phyloP scores from a whole-genome alignment of 2,329 filamentous ascomycete genomes.

The Zymoseptoria tritici region DNA sequence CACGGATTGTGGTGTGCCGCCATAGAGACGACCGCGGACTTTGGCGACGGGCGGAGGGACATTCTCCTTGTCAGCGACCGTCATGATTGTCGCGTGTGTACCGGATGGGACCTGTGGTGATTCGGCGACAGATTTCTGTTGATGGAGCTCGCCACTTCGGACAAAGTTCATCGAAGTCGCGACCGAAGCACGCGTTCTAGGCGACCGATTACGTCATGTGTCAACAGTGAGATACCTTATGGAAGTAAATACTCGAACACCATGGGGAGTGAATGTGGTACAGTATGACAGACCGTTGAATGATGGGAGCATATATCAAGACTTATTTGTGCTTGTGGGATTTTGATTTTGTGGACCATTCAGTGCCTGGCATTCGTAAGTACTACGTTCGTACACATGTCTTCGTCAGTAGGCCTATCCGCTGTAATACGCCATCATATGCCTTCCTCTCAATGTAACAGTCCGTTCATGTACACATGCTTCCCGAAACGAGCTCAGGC shows the following conservation, averaged over 20 bases:
- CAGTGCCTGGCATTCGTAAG: neutral
- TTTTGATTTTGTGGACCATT: neutral
- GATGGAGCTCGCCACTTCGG: neutral
- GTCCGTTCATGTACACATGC: neutral
- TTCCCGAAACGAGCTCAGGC: neutral
- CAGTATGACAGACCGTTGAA: too few species aligned
- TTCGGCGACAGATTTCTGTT: neutral
- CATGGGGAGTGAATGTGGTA: too few species aligned
- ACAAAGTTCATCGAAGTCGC: neutral
- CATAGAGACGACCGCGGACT: slow-evolving; percentile 39
- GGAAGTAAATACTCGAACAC: too few species aligned
- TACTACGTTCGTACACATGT: neutral
- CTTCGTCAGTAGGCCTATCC: neutral
- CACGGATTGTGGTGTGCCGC: slow-evolving; percentile 52
- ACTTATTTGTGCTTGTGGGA: neutral
- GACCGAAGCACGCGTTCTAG: neutral
- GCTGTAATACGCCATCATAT: neutral
- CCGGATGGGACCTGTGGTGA: neutral
- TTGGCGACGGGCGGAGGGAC: slow-evolving; percentile 28
- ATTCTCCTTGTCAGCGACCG: slow-evolving; percentile 33
- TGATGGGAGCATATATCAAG: neutral
- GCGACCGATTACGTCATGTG: too few species aligned
- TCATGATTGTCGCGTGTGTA: slow-evolving; percentile 13
- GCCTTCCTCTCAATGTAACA: neutral
- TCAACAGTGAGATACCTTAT: too few species aligned